Conservation (phyloP, 2,329 filamentous ascomycete genomes). For the Arachnopeziza araneosa region DNA sequence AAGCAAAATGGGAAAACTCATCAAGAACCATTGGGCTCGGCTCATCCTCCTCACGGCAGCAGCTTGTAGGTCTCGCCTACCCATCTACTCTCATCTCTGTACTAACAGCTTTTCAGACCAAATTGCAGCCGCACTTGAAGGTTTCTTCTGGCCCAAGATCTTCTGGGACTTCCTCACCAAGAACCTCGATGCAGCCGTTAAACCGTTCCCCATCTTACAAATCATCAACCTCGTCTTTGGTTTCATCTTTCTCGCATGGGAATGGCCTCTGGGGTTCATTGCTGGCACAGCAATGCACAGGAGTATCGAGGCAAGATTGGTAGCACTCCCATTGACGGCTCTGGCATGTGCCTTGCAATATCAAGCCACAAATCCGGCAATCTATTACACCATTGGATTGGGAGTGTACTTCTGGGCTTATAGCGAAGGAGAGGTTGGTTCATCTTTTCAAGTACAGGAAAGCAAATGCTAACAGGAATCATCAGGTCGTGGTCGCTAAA, state of each 20-base stretch:
- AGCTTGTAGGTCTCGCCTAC: slow-evolving; percentile 35
- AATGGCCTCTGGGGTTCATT: slow-evolving; percentile 79
- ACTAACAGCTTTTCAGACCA: slow-evolving; percentile 57
- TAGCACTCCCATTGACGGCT: slow-evolving; percentile 73
- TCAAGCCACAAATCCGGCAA: slow-evolving; percentile 83
- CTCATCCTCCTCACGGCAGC: slow-evolving; percentile 87
- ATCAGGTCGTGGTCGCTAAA: not conserved
- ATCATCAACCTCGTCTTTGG: slow-evolving; percentile 84
- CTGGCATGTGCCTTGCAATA: slow-evolving; percentile 76
- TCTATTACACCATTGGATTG: slow-evolving; percentile 88
- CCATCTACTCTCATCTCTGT: slow-evolving; percentile 5
- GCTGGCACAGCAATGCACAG: slow-evolving; percentile 76
- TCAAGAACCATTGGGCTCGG: slow-evolving; percentile 99
- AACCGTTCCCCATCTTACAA: slow-evolving; percentile 82
- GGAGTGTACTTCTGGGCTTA: slow-evolving; percentile 94
- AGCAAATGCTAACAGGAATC: not conserved
- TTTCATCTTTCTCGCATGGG: slow-evolving; percentile 72
- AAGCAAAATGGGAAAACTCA: slow-evolving; percentile 80
- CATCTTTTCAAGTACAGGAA: not conserved
- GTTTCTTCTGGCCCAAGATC: slow-evolving; percentile 98
- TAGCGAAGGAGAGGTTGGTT: slow-evolving; percentile 87
- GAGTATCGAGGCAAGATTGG: slow-evolving; percentile 79
- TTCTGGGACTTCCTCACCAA: slow-evolving; percentile 97
- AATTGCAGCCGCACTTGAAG: slow-evolving; percentile 73
- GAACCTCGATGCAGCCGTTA: slow-evolving; percentile 79